A percentile compares a stretch with the other conserved stretches of the same genome.
Evolutionary conservation across 305 asterid genomes (phyloP).

Genomic region (Stenogyne calaminthoides): DNA sequence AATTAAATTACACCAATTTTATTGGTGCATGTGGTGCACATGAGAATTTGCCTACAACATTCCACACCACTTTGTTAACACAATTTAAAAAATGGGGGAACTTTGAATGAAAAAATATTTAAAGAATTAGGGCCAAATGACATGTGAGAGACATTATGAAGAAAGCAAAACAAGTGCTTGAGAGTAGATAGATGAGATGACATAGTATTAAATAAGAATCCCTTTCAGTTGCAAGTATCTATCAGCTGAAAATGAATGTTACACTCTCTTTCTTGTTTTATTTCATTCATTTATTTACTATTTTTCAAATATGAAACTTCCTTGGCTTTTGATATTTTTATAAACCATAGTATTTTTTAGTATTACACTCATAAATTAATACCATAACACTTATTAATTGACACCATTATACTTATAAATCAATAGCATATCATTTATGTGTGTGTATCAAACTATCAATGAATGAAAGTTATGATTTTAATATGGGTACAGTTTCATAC

Average conservation of each 20-base stretch:
- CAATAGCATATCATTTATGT: no score
- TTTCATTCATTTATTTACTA: neutral
- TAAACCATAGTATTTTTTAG: neutral
- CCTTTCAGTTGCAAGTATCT: neutral
- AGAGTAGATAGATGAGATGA: constrained; percentile 1
- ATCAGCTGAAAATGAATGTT: neutral
- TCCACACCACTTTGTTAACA: no score
- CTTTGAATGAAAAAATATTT: neutral
- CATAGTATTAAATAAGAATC: neutral
- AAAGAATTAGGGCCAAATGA: neutral
- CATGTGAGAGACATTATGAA: constrained; percentile 23
- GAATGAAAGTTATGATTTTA: no score
- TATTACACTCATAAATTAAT: no score
- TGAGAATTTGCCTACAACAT: no score
- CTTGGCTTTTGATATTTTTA: neutral
- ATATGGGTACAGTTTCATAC: no score
- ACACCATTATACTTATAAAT: no score
- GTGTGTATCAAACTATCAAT: no score
- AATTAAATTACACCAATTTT: no score
- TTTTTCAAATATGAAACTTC: neutral
- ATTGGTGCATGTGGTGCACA: no score
- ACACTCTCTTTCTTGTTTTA: neutral
- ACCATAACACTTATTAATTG: no score
- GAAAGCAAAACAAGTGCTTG: constrained; percentile 13
- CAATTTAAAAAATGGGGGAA: neutral